Percentiles rank a stretch among this genome's conserved stretches.
Evolutionary conservation across 2,329 filamentous ascomycete genomes (phyloP).

Genomic region (Penicillium sp.): DNA sequence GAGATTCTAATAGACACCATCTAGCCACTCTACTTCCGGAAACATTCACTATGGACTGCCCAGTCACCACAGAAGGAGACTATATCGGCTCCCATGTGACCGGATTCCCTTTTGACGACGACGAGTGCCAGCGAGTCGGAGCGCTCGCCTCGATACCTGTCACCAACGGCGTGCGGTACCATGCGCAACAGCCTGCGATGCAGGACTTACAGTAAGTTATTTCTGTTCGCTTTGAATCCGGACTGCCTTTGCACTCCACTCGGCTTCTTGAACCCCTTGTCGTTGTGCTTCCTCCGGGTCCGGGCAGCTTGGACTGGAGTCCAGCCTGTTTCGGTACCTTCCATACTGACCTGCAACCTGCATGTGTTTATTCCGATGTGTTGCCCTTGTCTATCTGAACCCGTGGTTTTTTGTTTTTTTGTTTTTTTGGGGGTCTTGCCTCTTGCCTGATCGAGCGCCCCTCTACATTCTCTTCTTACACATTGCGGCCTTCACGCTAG

Average conservation of each 20-base stretch:
- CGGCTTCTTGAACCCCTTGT: constrained; percentile 29
- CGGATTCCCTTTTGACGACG: constrained; percentile 41
- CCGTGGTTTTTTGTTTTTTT: constrained; percentile 6
- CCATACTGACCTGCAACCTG: constrained; percentile 27
- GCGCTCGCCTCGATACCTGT: constrained; percentile 47
- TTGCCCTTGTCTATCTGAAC: constrained; percentile 17
- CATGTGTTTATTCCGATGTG: constrained; percentile 29
- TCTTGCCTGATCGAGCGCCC: constrained; percentile 14
- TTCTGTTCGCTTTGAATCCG: constrained; percentile 37
- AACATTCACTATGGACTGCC: constrained; percentile 38
- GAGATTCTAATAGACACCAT: not conserved
- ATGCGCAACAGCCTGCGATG: constrained; percentile 50
- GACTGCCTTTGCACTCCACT: constrained; percentile 34
- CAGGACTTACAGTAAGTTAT: constrained; percentile 56
- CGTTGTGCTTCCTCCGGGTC: constrained; percentile 29
- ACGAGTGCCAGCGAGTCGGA: constrained; percentile 52
- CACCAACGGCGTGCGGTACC: constrained; percentile 52
- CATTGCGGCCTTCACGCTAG: constrained; percentile 20
- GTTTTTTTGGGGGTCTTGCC: too few relatives aligned
- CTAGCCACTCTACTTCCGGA: constrained; percentile 34
- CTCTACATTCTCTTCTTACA: constrained; percentile 13
- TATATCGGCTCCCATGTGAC: constrained; percentile 38
- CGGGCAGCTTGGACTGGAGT: constrained; percentile 32
- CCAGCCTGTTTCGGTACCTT: constrained; percentile 27
- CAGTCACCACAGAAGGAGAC: constrained; percentile 40